Evolutionary conservation across 2,329 filamentous ascomycete genomes (phyloP), one percentile per base, ranked within the genome.

Genomic region (Pestalotiopsis sp.): DNA sequence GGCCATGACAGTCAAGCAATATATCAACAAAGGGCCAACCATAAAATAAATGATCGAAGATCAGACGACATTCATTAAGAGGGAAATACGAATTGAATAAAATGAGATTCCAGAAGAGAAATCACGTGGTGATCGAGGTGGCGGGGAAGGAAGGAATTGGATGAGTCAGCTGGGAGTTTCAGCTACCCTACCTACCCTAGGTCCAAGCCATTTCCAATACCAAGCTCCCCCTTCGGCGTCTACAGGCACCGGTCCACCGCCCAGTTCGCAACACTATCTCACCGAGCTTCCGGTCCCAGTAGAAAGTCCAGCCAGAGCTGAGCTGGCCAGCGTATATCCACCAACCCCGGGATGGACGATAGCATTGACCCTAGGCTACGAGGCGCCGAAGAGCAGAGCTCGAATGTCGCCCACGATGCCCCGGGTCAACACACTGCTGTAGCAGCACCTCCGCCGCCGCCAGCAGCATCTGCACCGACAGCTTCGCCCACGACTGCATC

Each of bases 321-420:
- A 66, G 64, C 38, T 57, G 38, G 31, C 12, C n/a, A 58, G 20
- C 6, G 20, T 45, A 23, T 31, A 66, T 27, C 38, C 38, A 65
- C 38, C 25, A 52, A 52, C 38, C 62, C 27, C 27, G 65, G n/a
- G 12, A 66, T 59, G 65, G 65, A 59, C 13, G 27, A 52, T 52
- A 66, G 45, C 52, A 66, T 77, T 66, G 75, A 77, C 66, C 75
- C 75, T 66, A 75, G 76, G 66, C 75, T 77, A 56, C 73, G 73
- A 23, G 75, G 73, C 41, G 66, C 70, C 65, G 71, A 75, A 27
- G 75, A 66, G 14, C 59, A 75, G 14, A 31, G 38, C 40, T 75
- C 74, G 41, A 75, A 75, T 66, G 68, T 74, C 27, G 73, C 76
- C 62, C 72, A 72, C 40, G 68, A 70, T 60, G 57, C 69, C 36